These are phyloP conservation scores for Ophiobolus disseminans DNA, from an alignment of 2,329 filamentous ascomycete species.

Conservation along the genomic window DNA sequence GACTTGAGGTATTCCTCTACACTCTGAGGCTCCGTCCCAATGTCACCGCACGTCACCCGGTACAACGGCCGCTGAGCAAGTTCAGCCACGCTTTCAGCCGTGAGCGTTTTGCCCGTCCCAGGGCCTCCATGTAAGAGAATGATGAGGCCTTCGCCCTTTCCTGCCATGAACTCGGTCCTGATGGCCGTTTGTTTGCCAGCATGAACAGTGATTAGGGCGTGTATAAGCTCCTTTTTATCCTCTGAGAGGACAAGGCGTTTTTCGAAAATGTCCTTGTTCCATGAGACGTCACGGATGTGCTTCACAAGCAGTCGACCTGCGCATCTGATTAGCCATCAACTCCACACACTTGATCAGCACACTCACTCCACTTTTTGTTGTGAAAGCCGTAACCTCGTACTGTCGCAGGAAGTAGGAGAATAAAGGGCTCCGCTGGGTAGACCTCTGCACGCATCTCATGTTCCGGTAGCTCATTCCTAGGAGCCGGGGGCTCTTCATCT, in stretches of 20 bases:
- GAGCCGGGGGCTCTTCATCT: background rate
- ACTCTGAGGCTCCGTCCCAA: conserved; percentile 4
- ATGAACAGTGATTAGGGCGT: conserved; percentile 35
- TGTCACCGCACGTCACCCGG: conserved; percentile 23
- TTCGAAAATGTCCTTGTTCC: conserved; percentile 7
- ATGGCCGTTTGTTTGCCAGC: background rate
- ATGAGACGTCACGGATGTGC: conserved; percentile 48
- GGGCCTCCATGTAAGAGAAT: conserved; percentile 18
- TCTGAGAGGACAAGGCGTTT: conserved; percentile 50
- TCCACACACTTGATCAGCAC: too few relatives aligned
- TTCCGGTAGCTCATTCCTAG: background rate
- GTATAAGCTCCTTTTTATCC: conserved; percentile 57
- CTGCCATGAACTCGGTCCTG: conserved; percentile 52
- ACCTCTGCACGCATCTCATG: background rate
- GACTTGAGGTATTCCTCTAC: conserved; percentile 9
- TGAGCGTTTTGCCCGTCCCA: conserved; percentile 21
- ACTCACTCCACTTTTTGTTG: conserved; percentile 16
- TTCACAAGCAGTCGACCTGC: conserved; percentile 1
- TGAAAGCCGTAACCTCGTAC: conserved; percentile 10
- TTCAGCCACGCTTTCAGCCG: conserved; percentile 16
- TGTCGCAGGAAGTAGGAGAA: conserved; percentile 4
- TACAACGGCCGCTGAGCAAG: conserved; percentile 22
- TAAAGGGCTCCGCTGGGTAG: background rate
- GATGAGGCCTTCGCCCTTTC: conserved; percentile 30
- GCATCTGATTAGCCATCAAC: background rate